Conservation (phyloP, 352 stramenopile genomes). For the Achlya hypogyna region DNA sequence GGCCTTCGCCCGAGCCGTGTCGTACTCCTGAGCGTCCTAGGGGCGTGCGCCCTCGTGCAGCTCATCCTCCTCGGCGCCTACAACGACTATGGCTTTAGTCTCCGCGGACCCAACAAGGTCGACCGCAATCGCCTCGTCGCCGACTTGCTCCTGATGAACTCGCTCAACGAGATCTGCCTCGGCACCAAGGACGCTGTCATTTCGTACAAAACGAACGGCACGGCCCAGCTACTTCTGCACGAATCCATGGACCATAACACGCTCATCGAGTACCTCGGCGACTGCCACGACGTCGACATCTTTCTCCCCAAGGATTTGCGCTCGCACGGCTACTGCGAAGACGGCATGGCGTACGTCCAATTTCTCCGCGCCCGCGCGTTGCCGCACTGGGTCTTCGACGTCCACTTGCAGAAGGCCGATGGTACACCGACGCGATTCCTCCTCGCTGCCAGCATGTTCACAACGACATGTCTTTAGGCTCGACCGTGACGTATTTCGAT, state of each 20-base stretch:
- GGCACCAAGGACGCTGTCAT: constrained; percentile 11
- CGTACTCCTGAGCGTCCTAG: not conserved
- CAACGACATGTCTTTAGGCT: constrained; percentile 8
- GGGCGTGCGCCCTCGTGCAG: not conserved
- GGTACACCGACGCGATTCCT: not conserved
- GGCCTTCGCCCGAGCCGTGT: not conserved
- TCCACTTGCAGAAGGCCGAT: constrained; percentile 27
- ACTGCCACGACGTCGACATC: constrained; percentile 55
- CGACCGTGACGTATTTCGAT: constrained; percentile 45
- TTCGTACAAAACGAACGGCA: constrained; percentile 6
- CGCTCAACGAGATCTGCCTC: constrained; percentile 11
- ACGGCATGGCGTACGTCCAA: constrained; percentile 49
- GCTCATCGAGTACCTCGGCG: constrained; percentile 34
- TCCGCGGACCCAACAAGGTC: not conserved
- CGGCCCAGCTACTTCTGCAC: not conserved
- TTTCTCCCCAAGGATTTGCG: constrained; percentile 42
- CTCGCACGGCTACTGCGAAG: constrained; percentile 57
- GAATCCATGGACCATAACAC: constrained; percentile 24
- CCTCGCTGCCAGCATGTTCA: not conserved
- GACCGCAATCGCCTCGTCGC: not conserved
- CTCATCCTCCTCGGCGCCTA: not conserved
- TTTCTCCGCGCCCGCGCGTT: constrained; percentile 35
- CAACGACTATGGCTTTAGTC: not conserved
- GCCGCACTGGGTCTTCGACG: constrained; percentile 36
- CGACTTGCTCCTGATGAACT: not conserved